Base-by-base conservation (phyloP, 2,329 filamentous ascomycete genomes). In the Gyromitra esculenta region DNA sequence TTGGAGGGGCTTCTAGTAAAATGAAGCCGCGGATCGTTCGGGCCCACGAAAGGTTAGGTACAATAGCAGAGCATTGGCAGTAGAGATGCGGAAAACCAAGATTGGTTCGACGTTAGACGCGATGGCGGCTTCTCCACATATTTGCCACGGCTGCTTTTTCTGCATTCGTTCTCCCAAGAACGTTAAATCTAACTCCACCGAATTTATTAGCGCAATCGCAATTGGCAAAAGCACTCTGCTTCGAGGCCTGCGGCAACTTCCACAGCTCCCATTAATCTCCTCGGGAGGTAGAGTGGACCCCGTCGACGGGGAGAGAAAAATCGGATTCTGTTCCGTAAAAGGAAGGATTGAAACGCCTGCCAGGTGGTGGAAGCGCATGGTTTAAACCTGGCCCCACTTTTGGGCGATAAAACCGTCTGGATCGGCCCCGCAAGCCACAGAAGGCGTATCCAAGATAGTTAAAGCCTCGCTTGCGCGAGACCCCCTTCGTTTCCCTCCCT, bases 281-380 rank as follows among this genome's bases (percentile, higher is more conserved):
- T n/a, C 48, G 18, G 48, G 48, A 50, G 15, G 13, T 41, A 63
- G 21, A 37, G 25, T 25, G 43, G 60, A 21, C n/a, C 39, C 62
- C 45, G 6, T 31, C 11, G n/a, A 43, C 18, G n/a, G 50, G 52
- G 35, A 18, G 21, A 2, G 15, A 35, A 57, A 48, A 59, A 9
- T 21, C 62, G 62, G 45, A 25, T 25, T 54, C 56, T 25, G 31
- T 35, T 18, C 70, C 54, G 43, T 31, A 73, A 66, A 13, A 1
- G 62, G 62, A 73, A 73, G 62, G 70, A 66, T 73, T 35, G 15
- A 73, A 73, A 66, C 60, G 60, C 48, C 66, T 43, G 39, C 52
- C 64, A 48, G 65, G 35, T 56, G 37, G 31, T 56, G 37, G 31
- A 45, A 25, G 18, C 37, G n/a, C 52, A 31, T 56, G 54, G 57